Evolutionary conservation across 306 rosid species (phyloP), one percentile per base, ranked within the genome.

Genomic region (Rosa persica): DNA sequence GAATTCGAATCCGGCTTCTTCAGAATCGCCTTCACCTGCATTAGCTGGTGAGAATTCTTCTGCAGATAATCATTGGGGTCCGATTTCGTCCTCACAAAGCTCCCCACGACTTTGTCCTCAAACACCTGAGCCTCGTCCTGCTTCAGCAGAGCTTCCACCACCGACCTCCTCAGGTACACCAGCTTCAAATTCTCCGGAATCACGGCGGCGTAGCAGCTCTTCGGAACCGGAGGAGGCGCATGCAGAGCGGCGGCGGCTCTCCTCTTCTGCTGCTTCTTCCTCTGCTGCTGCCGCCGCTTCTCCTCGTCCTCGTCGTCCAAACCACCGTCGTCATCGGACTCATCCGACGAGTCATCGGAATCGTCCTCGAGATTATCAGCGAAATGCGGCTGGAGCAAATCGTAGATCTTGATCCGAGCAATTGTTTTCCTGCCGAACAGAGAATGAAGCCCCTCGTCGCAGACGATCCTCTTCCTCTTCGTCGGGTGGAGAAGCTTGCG

Each of bases 31-130:
- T 86, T 83, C 70, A 94, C 90, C 82, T 88, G 98, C 73, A 92
- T 87, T 38, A 94, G 96, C 84, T 79, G 88, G 81, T 92, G 91
- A 69, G 96, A 86, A 76, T 92, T 88, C 75, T 84, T 94, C 90
- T 89, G 98, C 73, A 84, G 90, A 76, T 86, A 91, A 81, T 94
- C 97, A 76, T 92, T 86, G 4, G 94, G 97, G 74, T 92, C 96
- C 62, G 90, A 75, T 82, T 77, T 94, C 70, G 83, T 86, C 86
- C 96, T 88, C 70, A 94, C 85, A 84, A 90, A 88, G 81, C 96
- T 89, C 70, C 98, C 93, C 70, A 86, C 81, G 66, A 94, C 81
- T 81, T 94, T 94, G n/a, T 57, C 66, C 82, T 92, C 93, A 64
- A 87, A 86, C 64, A 81, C 79, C 79, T 81, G 84, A 68, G 76